A percentile compares a stretch with the other conserved stretches of the same genome.
Evolutionary conservation across 2,329 filamentous ascomycete genomes (phyloP).

Genomic region (Myriosclerotinia scirpicola): DNA sequence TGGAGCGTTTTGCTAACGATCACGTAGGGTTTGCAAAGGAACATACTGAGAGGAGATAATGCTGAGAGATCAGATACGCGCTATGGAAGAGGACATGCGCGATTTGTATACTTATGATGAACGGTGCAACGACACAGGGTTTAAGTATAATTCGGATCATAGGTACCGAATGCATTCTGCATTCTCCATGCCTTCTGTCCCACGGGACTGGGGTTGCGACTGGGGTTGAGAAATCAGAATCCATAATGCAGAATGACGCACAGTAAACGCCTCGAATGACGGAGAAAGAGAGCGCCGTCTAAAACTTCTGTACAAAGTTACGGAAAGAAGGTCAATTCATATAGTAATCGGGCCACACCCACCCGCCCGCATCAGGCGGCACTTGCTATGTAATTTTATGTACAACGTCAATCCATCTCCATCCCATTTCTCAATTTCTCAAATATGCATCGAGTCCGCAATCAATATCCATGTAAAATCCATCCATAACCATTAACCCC

Average conservation of each 20-base stretch:
- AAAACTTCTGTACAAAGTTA: slow-evolving; percentile 8
- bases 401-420: slow-evolving; percentile 16
- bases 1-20: slow-evolving; percentile 22
- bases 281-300: neutral
- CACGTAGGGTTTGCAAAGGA: neutral
- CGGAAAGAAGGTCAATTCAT: slow-evolving; percentile 15
- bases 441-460: slow-evolving; percentile 15
- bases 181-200: neutral
- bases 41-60: neutral
- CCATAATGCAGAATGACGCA: neutral
- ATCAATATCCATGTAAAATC: slow-evolving; percentile 18
- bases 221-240: neutral
- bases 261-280: neutral
- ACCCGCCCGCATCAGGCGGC: slow-evolving; percentile 1
- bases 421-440: slow-evolving; percentile 5
- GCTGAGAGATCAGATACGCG: neutral
- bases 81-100: neutral
- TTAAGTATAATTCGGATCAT: neutral
- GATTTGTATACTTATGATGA: slow-evolving; percentile 1
- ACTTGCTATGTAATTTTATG: slow-evolving; percentile 18
- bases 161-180: neutral
- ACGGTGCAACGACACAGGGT: neutral
- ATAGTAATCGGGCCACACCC: slow-evolving; percentile 11
- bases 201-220: neutral
- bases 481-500: slow-evolving; percentile 9